Evolutionary conservation across 495 filamentous ascomycete species (phyloP).

Genomic region (Penicillium pulvis): DNA sequence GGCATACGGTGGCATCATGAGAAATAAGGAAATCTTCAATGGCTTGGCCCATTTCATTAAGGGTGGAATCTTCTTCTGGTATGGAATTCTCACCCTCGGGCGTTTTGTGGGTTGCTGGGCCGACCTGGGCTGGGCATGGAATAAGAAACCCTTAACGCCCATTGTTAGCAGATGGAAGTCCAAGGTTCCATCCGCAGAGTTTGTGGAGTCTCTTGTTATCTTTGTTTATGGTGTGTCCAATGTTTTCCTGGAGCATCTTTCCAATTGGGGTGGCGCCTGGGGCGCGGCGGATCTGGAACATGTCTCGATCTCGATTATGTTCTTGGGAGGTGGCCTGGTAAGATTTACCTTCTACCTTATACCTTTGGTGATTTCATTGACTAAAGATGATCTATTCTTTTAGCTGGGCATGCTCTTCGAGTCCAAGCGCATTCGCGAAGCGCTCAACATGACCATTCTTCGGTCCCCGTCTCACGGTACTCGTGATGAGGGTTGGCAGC

Average conservation of each 20-base stretch:
- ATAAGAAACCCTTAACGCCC: conserved; percentile 68
- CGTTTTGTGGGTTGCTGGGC: conserved; percentile 90
- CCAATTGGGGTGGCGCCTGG: conserved; percentile 69
- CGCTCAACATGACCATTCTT: conserved; percentile 68
- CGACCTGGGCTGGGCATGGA: conserved; percentile 96
- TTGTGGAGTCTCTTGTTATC: conserved; percentile 84
- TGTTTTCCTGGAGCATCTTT: conserved; percentile 89
- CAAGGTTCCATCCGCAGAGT: conserved; percentile 78
- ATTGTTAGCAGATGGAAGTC: conserved; percentile 61
- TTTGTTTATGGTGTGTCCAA: conserved; percentile 88
- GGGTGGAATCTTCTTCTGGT: conserved; percentile 95
- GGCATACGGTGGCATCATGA: conserved; percentile 70
- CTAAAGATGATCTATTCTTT: conserved; percentile 2
- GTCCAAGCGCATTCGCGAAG: conserved; percentile 65
- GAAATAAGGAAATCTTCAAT: conserved; percentile 68
- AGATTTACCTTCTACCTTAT: conserved; percentile 24
- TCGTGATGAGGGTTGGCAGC: conserved; percentile 52
- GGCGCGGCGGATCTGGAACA: conserved; percentile 84
- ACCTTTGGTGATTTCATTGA: neutral
- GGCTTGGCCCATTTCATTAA: conserved; percentile 94
- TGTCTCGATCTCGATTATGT: conserved; percentile 88
- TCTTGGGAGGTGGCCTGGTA: conserved; percentile 91
- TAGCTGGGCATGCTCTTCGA: conserved; percentile 94
- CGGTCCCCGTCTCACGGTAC: conserved; percentile 39
- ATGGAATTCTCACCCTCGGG: conserved; percentile 83